A percentile compares a stretch with the other conserved stretches of the same genome.
phyloP scores from a whole-genome alignment of 768 basidiomycete genomes.

The Lepiota subincarnata region DNA sequence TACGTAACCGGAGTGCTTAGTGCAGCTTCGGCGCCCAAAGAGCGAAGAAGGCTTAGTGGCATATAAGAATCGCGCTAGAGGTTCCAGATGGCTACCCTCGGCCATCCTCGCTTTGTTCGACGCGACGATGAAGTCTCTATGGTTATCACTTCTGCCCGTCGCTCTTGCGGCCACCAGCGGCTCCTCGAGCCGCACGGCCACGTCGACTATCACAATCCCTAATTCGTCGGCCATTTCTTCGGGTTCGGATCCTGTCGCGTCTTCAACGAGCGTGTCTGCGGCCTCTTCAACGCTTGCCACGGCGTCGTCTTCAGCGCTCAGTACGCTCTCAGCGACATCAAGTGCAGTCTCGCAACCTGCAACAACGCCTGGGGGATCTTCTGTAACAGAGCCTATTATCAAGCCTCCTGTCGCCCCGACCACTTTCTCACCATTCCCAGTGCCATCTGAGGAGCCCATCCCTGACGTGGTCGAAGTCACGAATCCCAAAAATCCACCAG shows the following conservation, averaged over 20 bases:
- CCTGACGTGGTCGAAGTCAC: constrained; percentile 13
- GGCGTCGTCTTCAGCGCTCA: background rate
- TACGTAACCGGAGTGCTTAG: constrained; percentile 3
- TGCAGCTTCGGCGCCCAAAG: background rate
- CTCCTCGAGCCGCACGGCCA: background rate
- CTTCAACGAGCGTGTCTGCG: background rate
- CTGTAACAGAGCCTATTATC: constrained; percentile 8
- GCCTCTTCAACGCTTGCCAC: background rate
- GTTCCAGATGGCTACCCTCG: background rate
- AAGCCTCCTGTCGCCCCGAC: constrained; percentile 13
- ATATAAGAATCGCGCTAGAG: constrained; percentile 7
- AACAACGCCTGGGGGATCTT: constrained; percentile 2
- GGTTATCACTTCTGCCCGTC: constrained; percentile 4
- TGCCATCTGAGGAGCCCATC: constrained; percentile 48
- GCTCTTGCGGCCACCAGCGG: constrained; percentile 6
- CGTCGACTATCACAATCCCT: background rate
- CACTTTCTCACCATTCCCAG: constrained; percentile 57
- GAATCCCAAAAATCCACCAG: constrained; percentile 43
- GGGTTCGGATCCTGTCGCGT: background rate
- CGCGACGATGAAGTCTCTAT: constrained; percentile 6
- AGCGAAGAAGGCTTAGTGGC: background rate
- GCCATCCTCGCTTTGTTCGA: background rate
- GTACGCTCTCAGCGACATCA: background rate
- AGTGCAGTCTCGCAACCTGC: background rate
- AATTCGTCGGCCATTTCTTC: background rate